These are phyloP conservation scores for Coleophoma crateriformis DNA, from an alignment of 2,329 filamentous ascomycete genomes.

Conservation along the genomic window DNA sequence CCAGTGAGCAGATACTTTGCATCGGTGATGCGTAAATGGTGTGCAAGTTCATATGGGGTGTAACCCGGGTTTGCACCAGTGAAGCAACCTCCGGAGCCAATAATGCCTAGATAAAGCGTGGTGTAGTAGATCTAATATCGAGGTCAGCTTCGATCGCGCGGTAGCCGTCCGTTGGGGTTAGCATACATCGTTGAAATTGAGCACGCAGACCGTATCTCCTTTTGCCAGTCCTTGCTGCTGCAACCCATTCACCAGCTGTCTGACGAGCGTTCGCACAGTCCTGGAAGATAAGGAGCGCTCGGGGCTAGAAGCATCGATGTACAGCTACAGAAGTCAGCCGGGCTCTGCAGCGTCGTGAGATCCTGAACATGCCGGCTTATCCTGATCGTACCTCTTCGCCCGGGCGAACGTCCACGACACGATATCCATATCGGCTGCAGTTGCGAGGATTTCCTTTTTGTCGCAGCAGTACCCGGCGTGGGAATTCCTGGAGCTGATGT, in stretches of 20 bases:
- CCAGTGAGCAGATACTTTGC: conserved; percentile 9
- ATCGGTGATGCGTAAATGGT: conserved; percentile 9
- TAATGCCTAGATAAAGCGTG: conserved; percentile 10
- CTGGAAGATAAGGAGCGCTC: conserved; percentile 2
- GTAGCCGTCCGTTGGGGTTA: background rate
- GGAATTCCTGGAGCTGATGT: too few species aligned
- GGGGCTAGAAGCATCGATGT: background rate
- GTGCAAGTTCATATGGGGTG: conserved; percentile 9
- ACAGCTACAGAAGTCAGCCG: background rate
- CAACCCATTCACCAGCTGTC: conserved; percentile 9
- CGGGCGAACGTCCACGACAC: conserved; percentile 3
- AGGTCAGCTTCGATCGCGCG: background rate
- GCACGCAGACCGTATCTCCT: conserved; percentile 12
- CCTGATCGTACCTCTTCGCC: conserved; percentile 1
- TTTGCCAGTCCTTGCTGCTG: conserved; percentile 5
- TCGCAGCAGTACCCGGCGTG: background rate
- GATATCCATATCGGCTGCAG: background rate
- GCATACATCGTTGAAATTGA: conserved; percentile 12
- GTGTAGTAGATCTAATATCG: conserved; percentile 11
- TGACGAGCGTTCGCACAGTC: conserved; percentile 2
- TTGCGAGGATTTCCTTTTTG: background rate
- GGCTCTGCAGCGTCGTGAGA: too few species aligned
- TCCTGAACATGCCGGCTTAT: background rate
- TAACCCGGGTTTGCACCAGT: conserved; percentile 15
- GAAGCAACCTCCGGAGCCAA: conserved; percentile 13